These are phyloP conservation scores for Phallus indusiatus DNA, from an alignment of 768 basidiomycete species.

Conservation along the genomic window DNA sequence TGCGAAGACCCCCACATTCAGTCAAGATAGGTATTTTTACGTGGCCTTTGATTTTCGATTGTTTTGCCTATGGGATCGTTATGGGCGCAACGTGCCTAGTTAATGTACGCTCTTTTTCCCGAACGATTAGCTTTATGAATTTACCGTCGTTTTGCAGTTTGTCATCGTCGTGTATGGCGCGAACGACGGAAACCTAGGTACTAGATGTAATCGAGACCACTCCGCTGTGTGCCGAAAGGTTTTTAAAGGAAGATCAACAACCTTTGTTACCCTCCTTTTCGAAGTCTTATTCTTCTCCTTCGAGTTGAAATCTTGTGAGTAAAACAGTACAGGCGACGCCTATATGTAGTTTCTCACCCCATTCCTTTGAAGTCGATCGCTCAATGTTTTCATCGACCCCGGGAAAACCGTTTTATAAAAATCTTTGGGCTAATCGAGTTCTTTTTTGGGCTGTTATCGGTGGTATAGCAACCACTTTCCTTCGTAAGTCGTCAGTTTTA, in stretches of 20 bases:
- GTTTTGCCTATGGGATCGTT: not conserved
- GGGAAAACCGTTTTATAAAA: not conserved
- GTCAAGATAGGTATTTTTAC: not conserved
- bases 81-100: not conserved
- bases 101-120: not conserved
- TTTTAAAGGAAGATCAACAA: not conserved
- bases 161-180: not conserved
- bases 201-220: not conserved
- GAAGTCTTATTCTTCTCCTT: not conserved
- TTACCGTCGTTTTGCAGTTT: not conserved
- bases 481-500: no score
- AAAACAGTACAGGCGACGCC: no score
- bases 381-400: not conserved
- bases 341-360: not conserved
- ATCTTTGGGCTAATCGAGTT: not conserved
- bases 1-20: conserved; percentile 36
- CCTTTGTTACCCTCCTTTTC: not conserved
- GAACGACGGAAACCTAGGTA: not conserved
- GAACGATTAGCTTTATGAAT: not conserved
- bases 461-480: not conserved
- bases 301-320: not conserved
- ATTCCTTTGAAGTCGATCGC: not conserved
- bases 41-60: not conserved
- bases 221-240: not conserved
- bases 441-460: not conserved